Evolutionary conservation across 495 filamentous ascomycete species (phyloP).

Genomic region (Hypoxylon subgilvum): DNA sequence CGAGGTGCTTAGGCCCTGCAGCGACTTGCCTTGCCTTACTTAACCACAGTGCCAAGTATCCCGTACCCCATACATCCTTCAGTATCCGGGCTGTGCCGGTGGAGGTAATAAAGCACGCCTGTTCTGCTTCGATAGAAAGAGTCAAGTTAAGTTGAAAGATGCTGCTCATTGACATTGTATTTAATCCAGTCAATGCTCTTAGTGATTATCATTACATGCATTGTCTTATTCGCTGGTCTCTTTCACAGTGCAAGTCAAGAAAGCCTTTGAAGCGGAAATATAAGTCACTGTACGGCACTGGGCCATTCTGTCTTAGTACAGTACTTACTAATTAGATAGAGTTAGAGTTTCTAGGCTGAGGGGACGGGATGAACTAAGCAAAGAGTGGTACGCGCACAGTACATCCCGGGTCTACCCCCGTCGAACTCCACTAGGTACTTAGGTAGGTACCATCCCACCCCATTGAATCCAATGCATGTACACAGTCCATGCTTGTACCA

Average conservation of each 20-base stretch:
- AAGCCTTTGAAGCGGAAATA: conserved; percentile 15
- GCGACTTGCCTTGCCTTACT: neutral
- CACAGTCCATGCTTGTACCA: no score
- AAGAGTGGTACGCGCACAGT: conserved; percentile 12
- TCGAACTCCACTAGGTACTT: conserved; percentile 39
- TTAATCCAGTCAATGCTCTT: neutral
- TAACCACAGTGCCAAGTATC: conserved; percentile 9
- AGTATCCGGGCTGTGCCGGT: conserved; percentile 10
- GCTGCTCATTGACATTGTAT: no score
- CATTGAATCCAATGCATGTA: conserved; percentile 22
- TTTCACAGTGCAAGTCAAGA: conserved; percentile 29
- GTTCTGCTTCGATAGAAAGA: no score
- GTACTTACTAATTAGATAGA: conserved; percentile 26
- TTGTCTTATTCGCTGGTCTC: conserved; percentile 13
- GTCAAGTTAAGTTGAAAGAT: no score
- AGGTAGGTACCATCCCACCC: conserved; percentile 43
- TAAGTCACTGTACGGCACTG: no score
- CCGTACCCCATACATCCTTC: neutral
- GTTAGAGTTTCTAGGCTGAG: conserved; percentile 27
- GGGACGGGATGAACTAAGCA: conserved; percentile 36
- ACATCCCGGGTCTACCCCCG: conserved; percentile 37
- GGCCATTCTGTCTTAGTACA: no score
- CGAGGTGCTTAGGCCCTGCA: conserved; percentile 4
- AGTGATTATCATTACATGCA: conserved; percentile 10
- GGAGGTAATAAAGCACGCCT: no score